These are phyloP conservation scores for Apiotrichum sp. DNA, from an alignment of 1,284 basidiomycete genomes.

Conservation along the genomic window DNA sequence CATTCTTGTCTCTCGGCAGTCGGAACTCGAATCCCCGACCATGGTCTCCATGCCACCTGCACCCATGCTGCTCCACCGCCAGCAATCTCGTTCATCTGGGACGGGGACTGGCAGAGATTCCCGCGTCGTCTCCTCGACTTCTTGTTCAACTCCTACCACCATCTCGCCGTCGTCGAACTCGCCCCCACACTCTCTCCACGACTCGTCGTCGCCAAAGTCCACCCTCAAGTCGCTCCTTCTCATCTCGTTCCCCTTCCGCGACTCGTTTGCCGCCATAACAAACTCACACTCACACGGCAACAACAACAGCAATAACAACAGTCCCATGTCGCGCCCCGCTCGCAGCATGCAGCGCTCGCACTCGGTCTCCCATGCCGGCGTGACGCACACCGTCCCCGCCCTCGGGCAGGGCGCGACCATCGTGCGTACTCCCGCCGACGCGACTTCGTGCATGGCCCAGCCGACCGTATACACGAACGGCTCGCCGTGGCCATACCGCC, in stretches of 20 bases:
- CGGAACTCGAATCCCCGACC: too few species aligned
- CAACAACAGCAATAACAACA: not conserved
- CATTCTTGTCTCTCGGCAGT: too few species aligned
- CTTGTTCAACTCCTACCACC: too few species aligned
- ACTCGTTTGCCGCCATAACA: too few species aligned
- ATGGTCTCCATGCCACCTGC: too few species aligned
- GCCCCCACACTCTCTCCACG: not conserved
- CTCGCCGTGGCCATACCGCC: slow-evolving; percentile 1
- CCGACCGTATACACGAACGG: not conserved
- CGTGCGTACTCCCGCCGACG: slow-evolving; percentile 30
- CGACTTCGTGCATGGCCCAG: slow-evolving; percentile 20
- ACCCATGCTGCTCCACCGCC: too few species aligned
- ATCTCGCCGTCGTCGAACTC: too few species aligned
- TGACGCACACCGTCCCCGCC: not conserved
- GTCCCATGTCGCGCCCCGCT: not conserved
- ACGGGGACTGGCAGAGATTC: too few species aligned
- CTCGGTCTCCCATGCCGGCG: slow-evolving; percentile 8
- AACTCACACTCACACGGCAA: not conserved
- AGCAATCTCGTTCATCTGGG: too few species aligned
- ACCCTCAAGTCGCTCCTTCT: not conserved
- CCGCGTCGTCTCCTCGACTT: too few species aligned
- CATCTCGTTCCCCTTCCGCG: not conserved
- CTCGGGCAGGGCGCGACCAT: slow-evolving; percentile 24
- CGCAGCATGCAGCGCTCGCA: slow-evolving; percentile 9
- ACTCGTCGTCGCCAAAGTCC: not conserved